A percentile compares a stretch with the other conserved stretches of the same genome.
These are phyloP conservation scores for Penicillium salamii DNA, from an alignment of 495 filamentous ascomycete species.

Conservation along the genomic window DNA sequence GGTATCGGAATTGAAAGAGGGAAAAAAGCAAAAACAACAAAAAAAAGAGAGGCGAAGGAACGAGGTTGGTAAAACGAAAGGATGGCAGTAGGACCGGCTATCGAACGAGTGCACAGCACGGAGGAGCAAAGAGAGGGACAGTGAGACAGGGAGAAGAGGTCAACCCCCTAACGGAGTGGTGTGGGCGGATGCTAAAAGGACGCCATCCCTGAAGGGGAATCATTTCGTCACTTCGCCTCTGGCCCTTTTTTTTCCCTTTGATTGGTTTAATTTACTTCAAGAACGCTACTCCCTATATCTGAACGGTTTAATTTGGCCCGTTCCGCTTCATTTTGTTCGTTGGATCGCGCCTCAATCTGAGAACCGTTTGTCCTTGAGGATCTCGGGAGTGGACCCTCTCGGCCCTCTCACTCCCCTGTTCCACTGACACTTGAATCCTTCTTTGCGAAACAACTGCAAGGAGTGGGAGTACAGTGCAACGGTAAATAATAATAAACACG, in stretches of 20 bases:
- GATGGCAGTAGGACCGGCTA: slow-evolving; percentile 7
- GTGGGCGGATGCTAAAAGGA: slow-evolving; percentile 5
- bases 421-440: no score
- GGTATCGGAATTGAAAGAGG: background rate
- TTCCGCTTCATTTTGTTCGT: no score
- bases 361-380: no score
- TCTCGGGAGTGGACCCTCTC: no score
- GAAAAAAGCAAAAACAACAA: background rate
- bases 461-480: no score
- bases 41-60: slow-evolving; percentile 8
- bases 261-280: background rate
- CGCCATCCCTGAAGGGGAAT: slow-evolving; percentile 12
- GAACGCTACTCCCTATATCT: background rate
- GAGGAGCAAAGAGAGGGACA: background rate
- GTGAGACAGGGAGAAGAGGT: slow-evolving; percentile 16
- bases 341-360: no score
- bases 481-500: no score
- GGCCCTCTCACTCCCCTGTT: no score
- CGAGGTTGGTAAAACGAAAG: slow-evolving; percentile 10
- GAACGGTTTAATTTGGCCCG: no score
- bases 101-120: slow-evolving; percentile 24
- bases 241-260: background rate
- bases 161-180: slow-evolving; percentile 13
- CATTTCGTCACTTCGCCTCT: slow-evolving; percentile 7
- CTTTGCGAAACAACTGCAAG: no score